Evolutionary conservation across 2,329 filamentous ascomycete genomes (phyloP), one percentile per base, ranked within the genome.

Genomic region (Microdochium bolleyi): DNA sequence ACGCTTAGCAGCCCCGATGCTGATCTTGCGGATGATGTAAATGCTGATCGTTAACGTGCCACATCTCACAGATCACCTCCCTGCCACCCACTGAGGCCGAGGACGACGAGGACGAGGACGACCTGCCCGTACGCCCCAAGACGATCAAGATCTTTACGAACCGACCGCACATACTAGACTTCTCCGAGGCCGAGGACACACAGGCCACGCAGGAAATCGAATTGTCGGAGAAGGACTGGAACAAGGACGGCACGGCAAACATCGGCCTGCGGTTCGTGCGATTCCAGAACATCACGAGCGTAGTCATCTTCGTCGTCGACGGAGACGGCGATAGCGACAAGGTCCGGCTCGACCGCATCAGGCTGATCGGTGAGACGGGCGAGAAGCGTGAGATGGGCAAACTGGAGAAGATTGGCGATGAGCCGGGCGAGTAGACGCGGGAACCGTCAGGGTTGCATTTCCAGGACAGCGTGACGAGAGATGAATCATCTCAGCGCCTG

Each of bases 361-460:
- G 83, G 61, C 75, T 97, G 52, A 85, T 97, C 64, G 94, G 94
- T 27, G 92, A 97, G 70, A 82, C 84, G 16, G 92, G 94, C 14
- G 86, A 95, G 76, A 96, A 95, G 80, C 81, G 91, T 55, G 88
- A 94, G 53, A 89, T 91, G 82, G 92, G 92, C 60, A 95, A 95
- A 77, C 74, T 99, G 59, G 90, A 97, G 78, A 97, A 97, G 83
- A 82, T 96, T 65, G 89, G 85, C 14, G 87, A 95, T 61, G 86
- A 89, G 66, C 69, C 74, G 25, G 83, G 83, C 52, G 80, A 85
- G 67, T 84, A 73, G 67, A 30, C 5, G 11, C 50, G 34, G 21
- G 14, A n/a, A n/a, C n/a, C n/a, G n/a, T n/a, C n/a, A n/a, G n/a
- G n/a, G n/a, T n/a, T n/a, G n/a, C n/a, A n/a, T n/a, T n/a, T n/a